These are phyloP conservation scores for Floccularia luteovirens DNA, from an alignment of 768 basidiomycete species.

Conservation along the genomic window DNA sequence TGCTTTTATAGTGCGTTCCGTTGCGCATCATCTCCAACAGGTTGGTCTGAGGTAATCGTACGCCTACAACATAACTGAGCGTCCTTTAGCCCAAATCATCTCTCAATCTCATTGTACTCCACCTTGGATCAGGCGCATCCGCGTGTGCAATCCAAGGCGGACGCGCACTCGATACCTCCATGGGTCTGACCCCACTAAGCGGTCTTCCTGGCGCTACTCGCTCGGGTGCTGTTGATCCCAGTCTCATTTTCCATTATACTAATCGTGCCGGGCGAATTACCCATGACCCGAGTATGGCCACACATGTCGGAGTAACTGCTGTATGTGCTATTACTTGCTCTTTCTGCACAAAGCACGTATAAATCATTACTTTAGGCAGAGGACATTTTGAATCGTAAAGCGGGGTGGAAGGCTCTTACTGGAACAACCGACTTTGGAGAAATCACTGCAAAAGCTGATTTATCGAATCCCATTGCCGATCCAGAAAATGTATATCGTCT, in stretches of 20 bases:
- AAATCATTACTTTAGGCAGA: conserved; percentile 38
- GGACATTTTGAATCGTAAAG: conserved; percentile 65
- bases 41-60: conserved; percentile 22
- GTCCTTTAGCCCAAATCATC: conserved; percentile 9
- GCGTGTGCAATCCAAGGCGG: conserved; percentile 71
- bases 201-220: conserved; percentile 88
- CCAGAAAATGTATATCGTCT: conserved; percentile 36
- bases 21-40: conserved; percentile 53
- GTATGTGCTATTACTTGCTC: conserved; percentile 13
- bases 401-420: conserved; percentile 72
- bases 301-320: conserved; percentile 46
- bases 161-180: conserved; percentile 75
- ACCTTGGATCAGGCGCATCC: conserved; percentile 89
- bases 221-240: conserved; percentile 76
- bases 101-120: conserved; percentile 74
- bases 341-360: not conserved
- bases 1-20: conserved; percentile 57
- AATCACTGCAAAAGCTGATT: conserved; percentile 42
- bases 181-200: conserved; percentile 88
- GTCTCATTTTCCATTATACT: conserved; percentile 81
- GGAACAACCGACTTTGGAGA: conserved; percentile 79
- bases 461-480: conserved; percentile 15
- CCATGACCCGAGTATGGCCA: conserved; percentile 38
- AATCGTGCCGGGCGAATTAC: conserved; percentile 44
- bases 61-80: conserved; percentile 23